Conservation (phyloP, 1,284 basidiomycete genomes). For the Stygiomarasmius scandens region DNA sequence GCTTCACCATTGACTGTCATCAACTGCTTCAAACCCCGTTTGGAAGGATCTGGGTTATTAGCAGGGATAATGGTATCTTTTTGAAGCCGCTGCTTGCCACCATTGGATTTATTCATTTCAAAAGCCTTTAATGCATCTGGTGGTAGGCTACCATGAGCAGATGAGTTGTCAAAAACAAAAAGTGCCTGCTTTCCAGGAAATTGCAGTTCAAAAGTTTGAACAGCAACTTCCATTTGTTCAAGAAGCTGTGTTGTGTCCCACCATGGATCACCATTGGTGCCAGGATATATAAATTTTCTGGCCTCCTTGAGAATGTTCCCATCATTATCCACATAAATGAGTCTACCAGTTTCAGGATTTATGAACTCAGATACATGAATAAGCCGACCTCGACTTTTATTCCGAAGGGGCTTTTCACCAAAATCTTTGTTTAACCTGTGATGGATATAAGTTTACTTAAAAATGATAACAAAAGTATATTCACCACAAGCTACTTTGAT, state of each 20-base stretch:
- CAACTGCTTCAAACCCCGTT: too few relatives aligned
- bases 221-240: conserved; percentile 23
- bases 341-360: conserved; percentile 11
- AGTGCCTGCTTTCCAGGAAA: conserved; percentile 25
- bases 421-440: conserved; percentile 4
- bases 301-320: conserved; percentile 2
- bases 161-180: conserved; percentile 27
- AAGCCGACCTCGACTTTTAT: conserved; percentile 21
- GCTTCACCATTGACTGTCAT: too few relatives aligned
- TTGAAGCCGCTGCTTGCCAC: conserved; percentile 31
- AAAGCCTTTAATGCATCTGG: conserved; percentile 33
- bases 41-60: too few relatives aligned
- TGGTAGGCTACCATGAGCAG: conserved; percentile 30
- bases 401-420: conserved; percentile 16
- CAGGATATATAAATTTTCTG: background rate
- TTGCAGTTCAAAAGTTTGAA: conserved; percentile 27
- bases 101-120: conserved; percentile 35
- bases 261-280: conserved; percentile 16
- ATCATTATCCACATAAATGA: background rate
- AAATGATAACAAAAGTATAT: background rate
- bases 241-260: conserved; percentile 27
- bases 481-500: too few relatives aligned
- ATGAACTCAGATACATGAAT: conserved; percentile 25
- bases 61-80: conserved; percentile 14
- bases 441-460: background rate